A percentile compares a stretch with the other conserved stretches of the same genome.
Conservation (phyloP, 179 eudicot genomes). For the Amaranthus tricolor region DNA sequence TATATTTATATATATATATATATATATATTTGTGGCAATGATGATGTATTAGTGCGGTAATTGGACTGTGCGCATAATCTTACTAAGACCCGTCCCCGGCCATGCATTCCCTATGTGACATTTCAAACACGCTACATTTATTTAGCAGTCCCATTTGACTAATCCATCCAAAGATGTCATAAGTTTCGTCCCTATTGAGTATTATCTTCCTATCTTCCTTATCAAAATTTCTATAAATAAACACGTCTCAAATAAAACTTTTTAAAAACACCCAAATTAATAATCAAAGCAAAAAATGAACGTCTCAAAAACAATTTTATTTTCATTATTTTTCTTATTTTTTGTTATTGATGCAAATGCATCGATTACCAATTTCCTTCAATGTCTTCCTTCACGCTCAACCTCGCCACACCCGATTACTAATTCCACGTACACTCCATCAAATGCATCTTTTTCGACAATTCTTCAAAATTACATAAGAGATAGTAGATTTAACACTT, state of each 20-base stretch:
- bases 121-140: too few species aligned
- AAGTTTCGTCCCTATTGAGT: too few species aligned
- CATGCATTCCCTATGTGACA: too few species aligned
- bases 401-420: conserved; percentile 20
- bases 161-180: too few species aligned
- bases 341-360: conserved; percentile 11
- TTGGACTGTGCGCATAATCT: too few species aligned
- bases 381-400: conserved; percentile 17
- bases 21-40: too few species aligned
- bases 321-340: conserved; percentile 1
- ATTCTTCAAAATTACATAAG: conserved; percentile 26
- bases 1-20: too few species aligned
- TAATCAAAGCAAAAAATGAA: conserved; percentile 8
- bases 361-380: conserved; percentile 17
- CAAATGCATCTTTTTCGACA: conserved; percentile 10
- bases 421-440: conserved; percentile 13
- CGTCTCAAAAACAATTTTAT: not conserved
- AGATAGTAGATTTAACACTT: conserved; percentile 29
- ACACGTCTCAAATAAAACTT: too few species aligned
- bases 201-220: not conserved
- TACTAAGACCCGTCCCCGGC: too few species aligned
- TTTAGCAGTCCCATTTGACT: too few species aligned
- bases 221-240: not conserved
- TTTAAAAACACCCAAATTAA: not conserved
- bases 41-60: too few species aligned